Base-by-base conservation (phyloP, 805 yeast species). In the Lipomyces yamadae region DNA sequence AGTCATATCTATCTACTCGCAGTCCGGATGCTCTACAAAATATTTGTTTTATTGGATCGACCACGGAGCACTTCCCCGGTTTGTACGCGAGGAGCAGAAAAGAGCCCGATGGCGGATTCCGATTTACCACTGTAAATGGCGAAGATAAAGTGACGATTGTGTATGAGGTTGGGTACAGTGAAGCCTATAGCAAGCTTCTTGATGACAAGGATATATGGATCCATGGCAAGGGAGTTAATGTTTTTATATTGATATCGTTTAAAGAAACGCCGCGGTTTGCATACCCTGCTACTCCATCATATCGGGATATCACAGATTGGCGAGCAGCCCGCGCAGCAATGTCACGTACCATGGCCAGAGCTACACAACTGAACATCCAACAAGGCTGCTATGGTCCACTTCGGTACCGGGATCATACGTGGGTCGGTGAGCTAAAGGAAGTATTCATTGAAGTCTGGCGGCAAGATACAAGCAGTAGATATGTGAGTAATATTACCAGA, bases 191-290 rank as follows among this genome's bases (percentile, higher is more conserved):
- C 3, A 45, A 45, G 52, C 52, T 45, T 45, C 52, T 45, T 2
- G 52, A 45, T 45, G 52, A 45, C 52, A 45, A 45, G 52, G 52
- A 45, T 45, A 45, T 45, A 1, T 45, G 52, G 52, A 45, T 45
- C 52, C 2, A 45, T 45, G 52, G 52, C 52, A 45, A 45, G 52
- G 52, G 52, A 45, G 52, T 45, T 45, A 45, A 45, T 3, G 52
- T 45, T 45, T 15, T 45, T 2, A 45, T 45, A 45, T 2, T 45
- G 52, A 18, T 45, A 45, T 45, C 29, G 3, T 45, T 45, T 45
- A 45, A 45, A 1, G 52, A 45, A 45, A 45, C 52, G 52, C 52
- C 52, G 52, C 52, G 52, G 52, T 45, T 45, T 45, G 52, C 52
- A 45, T 45, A 45, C 29, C 52, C 52, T 45, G 52, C 52, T 45